Evolutionary conservation across 306 rosid species (phyloP).

Genomic region (Prunus salicina): DNA sequence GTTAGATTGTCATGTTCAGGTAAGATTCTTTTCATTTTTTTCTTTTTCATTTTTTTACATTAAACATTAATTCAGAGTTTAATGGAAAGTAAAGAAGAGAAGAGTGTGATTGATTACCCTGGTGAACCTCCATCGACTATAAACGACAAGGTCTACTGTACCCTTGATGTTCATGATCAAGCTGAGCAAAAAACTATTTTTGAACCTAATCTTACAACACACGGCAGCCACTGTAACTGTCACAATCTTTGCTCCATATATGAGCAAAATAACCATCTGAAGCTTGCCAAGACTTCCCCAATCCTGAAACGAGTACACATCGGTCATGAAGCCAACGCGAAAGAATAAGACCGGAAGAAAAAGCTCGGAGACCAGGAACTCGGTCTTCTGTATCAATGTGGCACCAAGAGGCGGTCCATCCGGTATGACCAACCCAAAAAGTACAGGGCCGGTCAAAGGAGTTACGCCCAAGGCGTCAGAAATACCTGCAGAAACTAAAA

Average conservation of each 20-base stretch:
- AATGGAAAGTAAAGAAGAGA: background rate
- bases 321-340: slow-evolving; percentile 36
- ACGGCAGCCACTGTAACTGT: slow-evolving; percentile 57
- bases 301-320: slow-evolving; percentile 43
- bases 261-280: slow-evolving; percentile 28
- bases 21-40: background rate
- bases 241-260: slow-evolving; percentile 41
- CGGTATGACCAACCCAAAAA: slow-evolving; percentile 62
- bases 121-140: slow-evolving; percentile 21
- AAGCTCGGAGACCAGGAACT: slow-evolving; percentile 46
- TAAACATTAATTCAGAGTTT: background rate
- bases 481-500: slow-evolving; percentile 33
- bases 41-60: background rate
- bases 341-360: slow-evolving; percentile 43
- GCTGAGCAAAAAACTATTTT: slow-evolving; percentile 60
- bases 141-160: slow-evolving; percentile 45
- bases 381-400: slow-evolving; percentile 50
- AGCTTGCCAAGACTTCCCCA: slow-evolving; percentile 32
- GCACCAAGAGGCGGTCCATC: slow-evolving; percentile 71
- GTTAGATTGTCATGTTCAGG: background rate
- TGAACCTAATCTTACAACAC: slow-evolving; percentile 50
- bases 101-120: slow-evolving; percentile 33
- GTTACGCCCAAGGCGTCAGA: slow-evolving; percentile 49
- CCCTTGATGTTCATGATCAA: slow-evolving; percentile 69
- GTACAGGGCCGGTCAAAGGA: slow-evolving; percentile 34